Percentiles rank a stretch among this genome's conserved stretches.
These are phyloP conservation scores for Amanita thiersii DNA, from an alignment of 768 basidiomycete genomes.

Conservation along the genomic window DNA sequence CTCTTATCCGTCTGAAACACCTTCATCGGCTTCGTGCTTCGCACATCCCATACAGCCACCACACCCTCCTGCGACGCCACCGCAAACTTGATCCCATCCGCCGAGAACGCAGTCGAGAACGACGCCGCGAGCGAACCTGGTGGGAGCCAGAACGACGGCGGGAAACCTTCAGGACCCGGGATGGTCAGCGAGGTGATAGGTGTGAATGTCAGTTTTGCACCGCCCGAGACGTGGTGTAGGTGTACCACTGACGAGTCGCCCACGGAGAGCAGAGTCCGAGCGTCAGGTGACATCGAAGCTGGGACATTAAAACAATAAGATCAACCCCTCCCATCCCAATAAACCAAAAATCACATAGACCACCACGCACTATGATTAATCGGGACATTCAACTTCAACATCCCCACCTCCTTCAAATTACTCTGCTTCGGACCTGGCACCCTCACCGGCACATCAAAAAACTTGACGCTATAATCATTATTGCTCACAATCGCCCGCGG, in stretches of 20 bases:
- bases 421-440: conserved; percentile 30
- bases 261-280: conserved; percentile 78
- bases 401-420: conserved; percentile 38
- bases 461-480: conserved; percentile 76
- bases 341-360: not conserved
- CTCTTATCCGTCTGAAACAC: conserved; percentile 54
- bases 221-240: conserved; percentile 70
- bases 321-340: not conserved
- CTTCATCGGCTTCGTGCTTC: conserved; percentile 63
- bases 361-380: conserved; percentile 78
- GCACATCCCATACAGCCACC: conserved; percentile 77
- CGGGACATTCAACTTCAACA: conserved; percentile 53
- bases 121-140: conserved; percentile 49
- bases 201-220: conserved; percentile 50
- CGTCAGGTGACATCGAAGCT: conserved; percentile 90
- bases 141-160: conserved; percentile 27
- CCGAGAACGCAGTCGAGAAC: conserved; percentile 74
- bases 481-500: conserved; percentile 79
- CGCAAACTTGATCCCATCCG: conserved; percentile 71
- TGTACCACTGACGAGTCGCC: conserved; percentile 86
- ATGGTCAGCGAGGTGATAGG: conserved; percentile 64
- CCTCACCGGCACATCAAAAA: conserved; percentile 67
- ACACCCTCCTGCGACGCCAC: conserved; percentile 79
- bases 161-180: conserved; percentile 42
- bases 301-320: conserved; percentile 6